phyloP scores from a whole-genome alignment of 2,329 filamentous ascomycete genomes.

The Magnaporthales sp. region DNA sequence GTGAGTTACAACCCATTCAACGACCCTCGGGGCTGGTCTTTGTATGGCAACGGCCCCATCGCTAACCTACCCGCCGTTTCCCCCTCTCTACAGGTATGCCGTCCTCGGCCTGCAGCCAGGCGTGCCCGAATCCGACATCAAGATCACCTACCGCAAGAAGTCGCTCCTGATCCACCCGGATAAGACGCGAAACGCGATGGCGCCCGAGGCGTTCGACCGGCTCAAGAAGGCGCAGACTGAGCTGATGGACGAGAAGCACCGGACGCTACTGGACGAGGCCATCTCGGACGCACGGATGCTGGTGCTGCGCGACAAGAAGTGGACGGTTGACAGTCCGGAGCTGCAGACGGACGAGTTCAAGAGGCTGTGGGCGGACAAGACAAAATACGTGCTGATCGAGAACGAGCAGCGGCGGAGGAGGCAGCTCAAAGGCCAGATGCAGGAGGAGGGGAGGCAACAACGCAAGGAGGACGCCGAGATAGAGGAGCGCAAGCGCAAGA shows the following conservation, averaged over 20 bases:
- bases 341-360: constrained; percentile 77
- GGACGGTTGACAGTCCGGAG: constrained; percentile 82
- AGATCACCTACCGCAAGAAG: constrained; percentile 87
- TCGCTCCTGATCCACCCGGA: constrained; percentile 99
- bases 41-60: background rate
- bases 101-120: constrained; percentile 94
- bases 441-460: constrained; percentile 89
- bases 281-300: constrained; percentile 95
- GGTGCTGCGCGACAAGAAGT: constrained; percentile 88
- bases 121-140: constrained; percentile 93
- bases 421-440: constrained; percentile 89
- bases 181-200: constrained; percentile 85
- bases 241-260: constrained; percentile 90
- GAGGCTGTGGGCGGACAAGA: constrained; percentile 82
- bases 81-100: constrained; percentile 56
- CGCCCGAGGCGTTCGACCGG: constrained; percentile 92
- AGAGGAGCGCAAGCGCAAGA: constrained; percentile 72
- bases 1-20: constrained; percentile 24
- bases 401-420: constrained; percentile 78
- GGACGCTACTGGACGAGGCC: constrained; percentile 79
- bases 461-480: constrained; percentile 77
- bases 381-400: constrained; percentile 81
- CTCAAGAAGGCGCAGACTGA: constrained; percentile 90
- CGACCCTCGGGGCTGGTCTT: background rate
- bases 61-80: background rate